Evolutionary conservation across 441 rosid species (phyloP).

Genomic region (Bruguiera hainesii): DNA sequence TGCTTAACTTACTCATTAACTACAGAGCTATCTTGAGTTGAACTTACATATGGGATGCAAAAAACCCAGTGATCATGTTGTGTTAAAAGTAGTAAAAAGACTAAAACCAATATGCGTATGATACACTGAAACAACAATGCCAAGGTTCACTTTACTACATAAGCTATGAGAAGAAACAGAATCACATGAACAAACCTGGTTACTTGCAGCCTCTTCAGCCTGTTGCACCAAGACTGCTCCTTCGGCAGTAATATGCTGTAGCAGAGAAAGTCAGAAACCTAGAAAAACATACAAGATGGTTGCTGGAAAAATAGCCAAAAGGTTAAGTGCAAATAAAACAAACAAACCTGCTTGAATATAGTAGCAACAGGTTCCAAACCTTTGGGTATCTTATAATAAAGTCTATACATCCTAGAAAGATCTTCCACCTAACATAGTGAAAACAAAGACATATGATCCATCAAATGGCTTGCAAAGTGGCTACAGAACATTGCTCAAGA

Average conservation of each 20-base stretch:
- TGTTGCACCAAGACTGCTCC: slow-evolving; percentile 86
- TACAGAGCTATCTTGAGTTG: not conserved
- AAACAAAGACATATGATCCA: slow-evolving; percentile 7
- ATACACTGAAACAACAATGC: not conserved
- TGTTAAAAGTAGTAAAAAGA: not conserved
- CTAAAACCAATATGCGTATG: not conserved
- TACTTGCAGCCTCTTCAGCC: slow-evolving; percentile 83
- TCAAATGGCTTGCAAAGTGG: slow-evolving; percentile 6
- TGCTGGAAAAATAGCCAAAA: slow-evolving; percentile 7
- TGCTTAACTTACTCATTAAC: no score
- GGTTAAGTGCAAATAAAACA: not conserved
- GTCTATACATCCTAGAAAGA: slow-evolving; percentile 95
- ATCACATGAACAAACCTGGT: slow-evolving; percentile 39
- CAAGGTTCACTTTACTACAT: not conserved
- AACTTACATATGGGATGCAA: not conserved
- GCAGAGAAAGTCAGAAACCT: slow-evolving; percentile 15
- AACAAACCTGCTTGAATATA: slow-evolving; percentile 77
- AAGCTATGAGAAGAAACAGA: slow-evolving; percentile 1
- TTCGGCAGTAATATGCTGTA: slow-evolving; percentile 87
- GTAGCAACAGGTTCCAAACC: slow-evolving; percentile 83
- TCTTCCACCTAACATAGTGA: slow-evolving; percentile 61
- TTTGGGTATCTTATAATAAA: slow-evolving; percentile 57
- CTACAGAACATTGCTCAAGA: not conserved
- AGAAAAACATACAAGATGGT: not conserved
- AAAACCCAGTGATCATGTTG: not conserved